These are phyloP conservation scores for Vanrija sp. DNA, from an alignment of 1,284 basidiomycete genomes.

Conservation along the genomic window DNA sequence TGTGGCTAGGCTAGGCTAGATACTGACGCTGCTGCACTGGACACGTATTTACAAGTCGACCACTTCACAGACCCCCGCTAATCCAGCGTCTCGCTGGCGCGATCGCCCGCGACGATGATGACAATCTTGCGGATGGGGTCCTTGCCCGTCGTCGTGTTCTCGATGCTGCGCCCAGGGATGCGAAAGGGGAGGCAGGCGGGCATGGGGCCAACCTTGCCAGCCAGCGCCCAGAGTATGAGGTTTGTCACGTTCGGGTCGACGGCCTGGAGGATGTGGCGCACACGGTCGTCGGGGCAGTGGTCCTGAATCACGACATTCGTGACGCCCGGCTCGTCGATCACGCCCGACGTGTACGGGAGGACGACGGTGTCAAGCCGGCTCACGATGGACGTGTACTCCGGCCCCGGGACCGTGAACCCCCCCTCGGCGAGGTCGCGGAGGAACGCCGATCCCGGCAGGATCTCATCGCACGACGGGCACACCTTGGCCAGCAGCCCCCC, in stretches of 20 bases:
- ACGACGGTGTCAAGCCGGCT: not conserved
- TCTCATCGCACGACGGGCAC: not conserved
- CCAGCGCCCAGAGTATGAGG: conserved; percentile 4
- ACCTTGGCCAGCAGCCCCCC: not conserved
- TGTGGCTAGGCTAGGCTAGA: no score
- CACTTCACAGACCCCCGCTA: no score
- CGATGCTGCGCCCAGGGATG: not conserved
- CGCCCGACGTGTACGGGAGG: not conserved
- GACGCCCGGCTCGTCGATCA: not conserved
- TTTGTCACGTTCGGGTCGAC: conserved; percentile 6
- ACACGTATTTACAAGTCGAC: no score
- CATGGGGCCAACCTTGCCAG: not conserved
- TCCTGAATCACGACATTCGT: not conserved
- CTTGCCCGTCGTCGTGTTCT: no score
- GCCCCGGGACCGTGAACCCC: not conserved
- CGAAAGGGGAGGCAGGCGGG: not conserved
- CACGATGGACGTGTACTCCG: conserved; percentile 1
- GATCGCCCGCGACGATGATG: no score
- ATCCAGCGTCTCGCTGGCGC: no score
- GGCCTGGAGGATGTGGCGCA: not conserved
- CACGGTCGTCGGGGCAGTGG: not conserved
- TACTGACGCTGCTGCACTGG: no score
- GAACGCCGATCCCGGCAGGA: not conserved
- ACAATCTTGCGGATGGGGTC: no score
- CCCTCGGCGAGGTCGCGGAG: not conserved